These are phyloP conservation scores for Phytophthora cactorum DNA, from an alignment of 352 stramenopile genomes.

Conservation along the genomic window DNA sequence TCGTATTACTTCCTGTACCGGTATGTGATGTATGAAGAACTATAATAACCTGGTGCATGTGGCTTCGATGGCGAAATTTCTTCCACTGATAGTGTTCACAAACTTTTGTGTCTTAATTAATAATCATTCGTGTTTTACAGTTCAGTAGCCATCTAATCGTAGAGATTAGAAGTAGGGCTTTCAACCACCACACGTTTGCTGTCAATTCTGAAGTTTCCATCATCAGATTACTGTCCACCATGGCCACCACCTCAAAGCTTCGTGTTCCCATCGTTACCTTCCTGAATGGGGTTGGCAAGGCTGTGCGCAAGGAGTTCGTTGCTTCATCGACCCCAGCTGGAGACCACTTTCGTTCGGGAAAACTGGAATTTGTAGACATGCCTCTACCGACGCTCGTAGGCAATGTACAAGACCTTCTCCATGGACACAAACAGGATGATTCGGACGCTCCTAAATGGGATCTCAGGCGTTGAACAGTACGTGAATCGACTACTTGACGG, in stretches of 20 bases:
- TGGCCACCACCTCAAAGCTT: slow-evolving; percentile 6
- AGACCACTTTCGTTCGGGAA: background rate
- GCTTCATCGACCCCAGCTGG: slow-evolving; percentile 12
- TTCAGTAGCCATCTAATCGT: background rate
- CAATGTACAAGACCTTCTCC: background rate
- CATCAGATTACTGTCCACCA: background rate
- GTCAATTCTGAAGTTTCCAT: background rate
- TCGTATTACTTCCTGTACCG: too few species aligned
- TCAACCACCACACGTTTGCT: background rate
- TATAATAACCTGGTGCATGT: too few species aligned
- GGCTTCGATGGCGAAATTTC: too few species aligned
- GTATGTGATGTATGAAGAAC: too few species aligned
- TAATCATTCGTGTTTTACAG: too few species aligned
- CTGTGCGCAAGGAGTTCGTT: slow-evolving; percentile 30
- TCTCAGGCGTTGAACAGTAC: background rate
- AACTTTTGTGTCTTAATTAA: too few species aligned
- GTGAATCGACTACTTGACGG: background rate
- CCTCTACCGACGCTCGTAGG: background rate
- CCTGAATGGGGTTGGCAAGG: slow-evolving; percentile 29
- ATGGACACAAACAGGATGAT: background rate
- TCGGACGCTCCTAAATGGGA: background rate
- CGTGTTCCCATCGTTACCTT: slow-evolving; percentile 34
- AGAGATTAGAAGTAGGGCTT: background rate
- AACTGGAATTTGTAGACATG: slow-evolving; percentile 1
- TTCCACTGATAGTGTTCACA: too few species aligned